A percentile compares a stretch with the other conserved stretches of the same genome.
These are phyloP conservation scores for Exserohilum turcica DNA, from an alignment of 2,329 filamentous ascomycete genomes.

Conservation along the genomic window DNA sequence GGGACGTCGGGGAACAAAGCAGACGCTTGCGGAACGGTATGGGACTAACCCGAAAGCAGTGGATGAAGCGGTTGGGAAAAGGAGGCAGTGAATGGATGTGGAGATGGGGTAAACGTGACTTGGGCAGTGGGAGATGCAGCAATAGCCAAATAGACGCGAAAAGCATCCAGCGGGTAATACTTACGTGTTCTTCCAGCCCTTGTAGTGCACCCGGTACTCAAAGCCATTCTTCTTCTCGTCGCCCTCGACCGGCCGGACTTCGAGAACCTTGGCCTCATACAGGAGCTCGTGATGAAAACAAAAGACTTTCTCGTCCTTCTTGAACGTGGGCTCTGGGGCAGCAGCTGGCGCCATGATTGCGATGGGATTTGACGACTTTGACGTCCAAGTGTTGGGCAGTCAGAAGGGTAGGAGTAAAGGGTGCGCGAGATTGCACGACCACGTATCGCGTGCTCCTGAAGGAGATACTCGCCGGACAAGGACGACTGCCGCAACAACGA, in stretches of 20 bases:
- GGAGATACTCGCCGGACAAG: background rate
- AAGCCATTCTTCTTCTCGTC: constrained; percentile 74
- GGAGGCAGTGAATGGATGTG: constrained; percentile 5
- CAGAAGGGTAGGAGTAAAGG: constrained; percentile 16
- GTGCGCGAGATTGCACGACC: constrained; percentile 16
- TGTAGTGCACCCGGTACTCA: constrained; percentile 95
- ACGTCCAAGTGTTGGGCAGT: constrained; percentile 18
- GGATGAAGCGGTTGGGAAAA: constrained; percentile 17
- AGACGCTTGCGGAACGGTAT: background rate
- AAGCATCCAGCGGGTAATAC: constrained; percentile 45
- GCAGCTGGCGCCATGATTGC: constrained; percentile 59
- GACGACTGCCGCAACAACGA: constrained; percentile 7
- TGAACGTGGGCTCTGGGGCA: constrained; percentile 59
- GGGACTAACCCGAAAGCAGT: constrained; percentile 2
- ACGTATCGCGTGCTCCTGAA: constrained; percentile 25
- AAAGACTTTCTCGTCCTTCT: constrained; percentile 86
- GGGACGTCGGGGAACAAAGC: background rate
- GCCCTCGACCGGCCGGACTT: constrained; percentile 67
- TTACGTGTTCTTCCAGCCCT: constrained; percentile 97
- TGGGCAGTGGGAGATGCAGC: background rate
- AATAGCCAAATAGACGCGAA: constrained; percentile 2
- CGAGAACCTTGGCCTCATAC: constrained; percentile 95
- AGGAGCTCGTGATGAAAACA: constrained; percentile 98
- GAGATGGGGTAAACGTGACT: constrained; percentile 23
- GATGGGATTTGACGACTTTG: constrained; percentile 13